These are phyloP conservation scores for Ustilago cynodontis DNA, from an alignment of 1,284 basidiomycete species.

Conservation along the genomic window DNA sequence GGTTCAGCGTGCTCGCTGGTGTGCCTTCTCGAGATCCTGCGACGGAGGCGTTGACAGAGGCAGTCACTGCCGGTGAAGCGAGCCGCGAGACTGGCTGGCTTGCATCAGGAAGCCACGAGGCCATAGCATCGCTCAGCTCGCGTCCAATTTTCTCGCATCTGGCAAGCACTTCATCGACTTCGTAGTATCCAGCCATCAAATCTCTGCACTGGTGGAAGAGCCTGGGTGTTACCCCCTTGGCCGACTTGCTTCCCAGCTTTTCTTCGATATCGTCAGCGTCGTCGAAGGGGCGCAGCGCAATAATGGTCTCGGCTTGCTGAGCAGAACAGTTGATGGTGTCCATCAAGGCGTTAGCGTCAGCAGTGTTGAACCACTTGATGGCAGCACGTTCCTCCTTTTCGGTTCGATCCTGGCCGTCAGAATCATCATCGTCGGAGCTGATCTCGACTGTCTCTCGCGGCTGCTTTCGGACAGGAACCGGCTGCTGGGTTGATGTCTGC, in stretches of 20 bases:
- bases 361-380: conserved; percentile 84
- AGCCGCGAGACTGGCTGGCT: conserved; percentile 58
- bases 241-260: conserved; percentile 80
- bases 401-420: conserved; percentile 51
- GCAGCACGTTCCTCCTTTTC: conserved; percentile 59
- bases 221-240: conserved; percentile 89
- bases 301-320: conserved; percentile 85
- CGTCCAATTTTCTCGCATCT: conserved; percentile 87
- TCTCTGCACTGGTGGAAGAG: conserved; percentile 90
- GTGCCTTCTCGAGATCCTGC: conserved; percentile 44
- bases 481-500: conserved; percentile 5
- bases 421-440: conserved; percentile 59
- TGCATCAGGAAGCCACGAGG: conserved; percentile 77
- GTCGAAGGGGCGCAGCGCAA: conserved; percentile 83
- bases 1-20: conserved; percentile 46
- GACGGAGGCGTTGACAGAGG: conserved; percentile 29
- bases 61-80: conserved; percentile 34
- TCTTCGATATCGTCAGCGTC: conserved; percentile 77
- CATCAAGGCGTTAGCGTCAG: conserved; percentile 80
- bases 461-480: conserved; percentile 13
- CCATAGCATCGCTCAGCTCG: conserved; percentile 77
- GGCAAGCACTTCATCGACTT: conserved; percentile 88
- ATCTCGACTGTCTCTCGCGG: conserved; percentile 27
- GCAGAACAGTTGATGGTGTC: conserved; percentile 88
- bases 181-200: conserved; percentile 86